Conservation (phyloP, 2,329 filamentous ascomycete genomes). For the Rhinocladiella mackenziei region DNA sequence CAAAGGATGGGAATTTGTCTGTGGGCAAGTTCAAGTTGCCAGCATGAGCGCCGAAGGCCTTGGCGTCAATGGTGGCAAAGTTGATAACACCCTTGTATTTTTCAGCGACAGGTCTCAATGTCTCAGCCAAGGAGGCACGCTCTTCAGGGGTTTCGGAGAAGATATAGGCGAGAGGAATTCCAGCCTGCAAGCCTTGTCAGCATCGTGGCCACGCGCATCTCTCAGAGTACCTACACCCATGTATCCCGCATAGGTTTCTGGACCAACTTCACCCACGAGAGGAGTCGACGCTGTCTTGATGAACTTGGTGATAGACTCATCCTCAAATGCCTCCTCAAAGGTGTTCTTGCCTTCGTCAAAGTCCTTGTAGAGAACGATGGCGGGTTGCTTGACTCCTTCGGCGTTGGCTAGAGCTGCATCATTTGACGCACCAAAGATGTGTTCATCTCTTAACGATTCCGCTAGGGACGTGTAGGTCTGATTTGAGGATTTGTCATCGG, state of each 20-base stretch:
- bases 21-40: conserved; percentile 95
- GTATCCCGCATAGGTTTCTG: conserved; percentile 93
- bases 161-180: conserved; percentile 92
- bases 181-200: conserved; percentile 51
- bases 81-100: conserved; percentile 92
- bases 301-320: conserved; percentile 75
- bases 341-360: conserved; percentile 94
- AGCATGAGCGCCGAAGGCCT: conserved; percentile 88
- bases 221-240: conserved; percentile 60
- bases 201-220: background rate
- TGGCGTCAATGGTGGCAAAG: conserved; percentile 96
- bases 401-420: conserved; percentile 81
- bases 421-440: conserved; percentile 84
- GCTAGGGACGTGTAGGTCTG: conserved; percentile 73
- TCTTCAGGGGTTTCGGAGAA: conserved; percentile 91
- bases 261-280: conserved; percentile 90
- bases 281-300: conserved; percentile 81
- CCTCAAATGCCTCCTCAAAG: conserved; percentile 76
- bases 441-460: conserved; percentile 77
- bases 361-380: conserved; percentile 90
- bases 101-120: conserved; percentile 81
- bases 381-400: conserved; percentile 82
- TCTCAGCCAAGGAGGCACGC: conserved; percentile 70
- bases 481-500: conserved; percentile 77
- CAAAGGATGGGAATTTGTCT: conserved; percentile 94